phyloP scores from a whole-genome alignment of 768 basidiomycete genomes.

The Tricholoma terreum region DNA sequence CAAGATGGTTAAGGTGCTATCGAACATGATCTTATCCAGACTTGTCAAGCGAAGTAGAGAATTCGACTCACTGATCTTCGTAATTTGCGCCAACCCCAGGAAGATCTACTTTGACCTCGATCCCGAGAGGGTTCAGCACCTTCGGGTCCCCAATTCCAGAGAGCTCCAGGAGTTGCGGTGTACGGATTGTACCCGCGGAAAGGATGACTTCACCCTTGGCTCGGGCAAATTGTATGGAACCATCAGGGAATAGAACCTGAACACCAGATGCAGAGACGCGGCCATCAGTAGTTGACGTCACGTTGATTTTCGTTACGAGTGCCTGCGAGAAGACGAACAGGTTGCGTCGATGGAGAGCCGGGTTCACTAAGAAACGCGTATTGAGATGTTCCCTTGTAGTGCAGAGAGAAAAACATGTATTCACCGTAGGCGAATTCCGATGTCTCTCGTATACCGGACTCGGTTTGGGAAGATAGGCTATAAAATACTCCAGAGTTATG shows the following conservation, averaged over 20 bases:
- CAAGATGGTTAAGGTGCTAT: conserved; percentile 26
- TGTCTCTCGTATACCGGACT: conserved; percentile 20
- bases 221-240: conserved; percentile 15
- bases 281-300: conserved; percentile 3
- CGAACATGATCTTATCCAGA: background rate
- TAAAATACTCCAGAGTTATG: conserved; percentile 27
- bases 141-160: conserved; percentile 29
- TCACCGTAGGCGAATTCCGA: conserved; percentile 32
- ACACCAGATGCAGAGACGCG: conserved; percentile 19
- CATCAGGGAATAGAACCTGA: conserved; percentile 25
- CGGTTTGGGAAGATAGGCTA: conserved; percentile 25
- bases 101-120: conserved; percentile 28
- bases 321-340: conserved; percentile 23
- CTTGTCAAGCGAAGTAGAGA: background rate
- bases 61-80: conserved; percentile 25
- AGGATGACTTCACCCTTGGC: conserved; percentile 27
- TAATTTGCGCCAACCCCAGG: conserved; percentile 34
- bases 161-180: conserved; percentile 34
- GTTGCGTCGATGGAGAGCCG: conserved; percentile 20
- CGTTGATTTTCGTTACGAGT: conserved; percentile 19
- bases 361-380: conserved; percentile 20
- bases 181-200: conserved; percentile 28
- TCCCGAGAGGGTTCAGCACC: conserved; percentile 18
- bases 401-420: background rate
- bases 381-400: background rate